phyloP scores from a whole-genome alignment of 495 filamentous ascomycete genomes.

The Aspergillus olivimuriae region DNA sequence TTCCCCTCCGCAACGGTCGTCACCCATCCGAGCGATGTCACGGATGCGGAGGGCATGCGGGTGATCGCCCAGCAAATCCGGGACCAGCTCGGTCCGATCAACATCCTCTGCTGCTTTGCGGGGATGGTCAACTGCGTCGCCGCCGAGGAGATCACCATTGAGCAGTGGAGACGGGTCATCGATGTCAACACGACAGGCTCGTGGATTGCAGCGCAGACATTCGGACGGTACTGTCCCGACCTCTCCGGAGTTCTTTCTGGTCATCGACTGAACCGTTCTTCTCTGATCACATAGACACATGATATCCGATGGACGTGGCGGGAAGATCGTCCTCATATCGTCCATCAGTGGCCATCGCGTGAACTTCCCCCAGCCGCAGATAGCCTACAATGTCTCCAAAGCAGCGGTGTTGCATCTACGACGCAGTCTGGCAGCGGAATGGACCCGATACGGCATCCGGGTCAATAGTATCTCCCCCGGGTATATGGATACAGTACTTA shows the following conservation, averaged over 20 bases:
- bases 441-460: slow-evolving; percentile 51
- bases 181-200: slow-evolving; percentile 63
- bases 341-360: slow-evolving; percentile 59
- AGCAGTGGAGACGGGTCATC: slow-evolving; percentile 50
- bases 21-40: slow-evolving; percentile 48
- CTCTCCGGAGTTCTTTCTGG: slow-evolving; percentile 7
- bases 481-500: slow-evolving; percentile 74
- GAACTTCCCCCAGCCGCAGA: slow-evolving; percentile 40
- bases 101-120: slow-evolving; percentile 58
- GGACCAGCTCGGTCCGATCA: slow-evolving; percentile 42
- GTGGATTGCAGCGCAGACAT: slow-evolving; percentile 59
- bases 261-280: too few relatives aligned
- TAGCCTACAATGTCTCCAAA: slow-evolving; percentile 39
- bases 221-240: slow-evolving; percentile 47
- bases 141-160: slow-evolving; percentile 45
- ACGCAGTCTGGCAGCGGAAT: slow-evolving; percentile 34
- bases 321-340: slow-evolving; percentile 58
- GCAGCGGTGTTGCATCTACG: slow-evolving; percentile 29
- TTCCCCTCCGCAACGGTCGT: slow-evolving; percentile 49
- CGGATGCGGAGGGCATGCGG: slow-evolving; percentile 41
- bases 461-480: slow-evolving; percentile 64
- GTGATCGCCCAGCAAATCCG: slow-evolving; percentile 32
- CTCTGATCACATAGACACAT: slow-evolving; percentile 18
- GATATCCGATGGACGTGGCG: slow-evolving; percentile 31
- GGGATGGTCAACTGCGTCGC: slow-evolving; percentile 56